Percentiles rank a stretch among this genome's conserved stretches.
Conservation (phyloP, 2,329 filamentous ascomycete species). For the Colletotrichum graminicola region DNA sequence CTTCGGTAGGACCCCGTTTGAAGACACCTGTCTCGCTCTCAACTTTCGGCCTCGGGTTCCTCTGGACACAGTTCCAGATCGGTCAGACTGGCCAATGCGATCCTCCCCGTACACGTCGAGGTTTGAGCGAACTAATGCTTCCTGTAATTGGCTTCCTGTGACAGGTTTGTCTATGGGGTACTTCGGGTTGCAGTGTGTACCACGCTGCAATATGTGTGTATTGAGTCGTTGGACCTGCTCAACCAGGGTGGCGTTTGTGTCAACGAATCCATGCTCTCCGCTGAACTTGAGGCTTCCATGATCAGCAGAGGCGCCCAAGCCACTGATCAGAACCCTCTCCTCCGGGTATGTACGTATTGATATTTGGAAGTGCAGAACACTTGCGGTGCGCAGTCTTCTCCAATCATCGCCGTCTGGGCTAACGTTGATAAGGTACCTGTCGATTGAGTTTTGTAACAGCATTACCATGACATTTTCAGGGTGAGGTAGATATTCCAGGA, state of each 20-base stretch:
- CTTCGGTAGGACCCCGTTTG: background rate
- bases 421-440: fast-evolving
- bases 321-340: background rate
- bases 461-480: background rate
- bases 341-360: fast-evolving
- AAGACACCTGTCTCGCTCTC: background rate
- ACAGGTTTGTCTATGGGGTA: background rate
- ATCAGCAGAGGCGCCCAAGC: constrained; percentile 6
- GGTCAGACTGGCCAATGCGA: background rate
- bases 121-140: background rate
- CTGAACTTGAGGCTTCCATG: background rate
- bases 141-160: background rate
- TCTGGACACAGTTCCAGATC: background rate
- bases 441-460: too few relatives aligned
- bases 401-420: background rate
- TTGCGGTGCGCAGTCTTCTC: constrained; percentile 2
- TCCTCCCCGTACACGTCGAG: constrained; percentile 18
- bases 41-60: constrained; percentile 13
- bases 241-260: background rate
- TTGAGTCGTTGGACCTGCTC: background rate
- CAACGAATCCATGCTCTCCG: background rate
- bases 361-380: background rate
- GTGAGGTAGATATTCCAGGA: fast-evolving
- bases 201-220: background rate
- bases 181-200: background rate